Conservation (phyloP, 2,329 filamentous ascomycete species). For the Magnaporthiopsis poae region DNA sequence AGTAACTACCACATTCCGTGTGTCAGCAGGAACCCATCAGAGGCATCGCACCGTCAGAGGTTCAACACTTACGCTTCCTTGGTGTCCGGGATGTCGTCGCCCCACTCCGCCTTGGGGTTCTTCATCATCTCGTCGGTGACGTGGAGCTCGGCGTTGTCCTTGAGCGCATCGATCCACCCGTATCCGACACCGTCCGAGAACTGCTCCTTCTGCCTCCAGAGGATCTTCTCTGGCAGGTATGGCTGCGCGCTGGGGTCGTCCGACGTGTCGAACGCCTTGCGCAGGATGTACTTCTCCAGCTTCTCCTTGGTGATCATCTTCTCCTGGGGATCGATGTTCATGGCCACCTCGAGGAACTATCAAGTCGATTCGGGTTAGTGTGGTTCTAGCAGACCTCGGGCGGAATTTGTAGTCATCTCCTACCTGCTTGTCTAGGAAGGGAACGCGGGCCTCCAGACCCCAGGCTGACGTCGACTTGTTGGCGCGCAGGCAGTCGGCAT, state of each 20-base stretch:
- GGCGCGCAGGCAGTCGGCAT: constrained; percentile 90
- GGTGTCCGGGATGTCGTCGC: constrained; percentile 78
- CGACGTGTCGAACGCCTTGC: constrained; percentile 91
- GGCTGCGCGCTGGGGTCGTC: constrained; percentile 72
- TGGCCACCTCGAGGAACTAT: constrained; percentile 77
- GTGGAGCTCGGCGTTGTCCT: constrained; percentile 81
- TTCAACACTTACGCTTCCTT: constrained; percentile 71
- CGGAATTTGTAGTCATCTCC: constrained; percentile 15
- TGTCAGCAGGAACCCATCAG: neutral
- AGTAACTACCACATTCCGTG: constrained; percentile 50
- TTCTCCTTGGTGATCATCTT: constrained; percentile 88
- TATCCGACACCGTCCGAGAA: constrained; percentile 98
- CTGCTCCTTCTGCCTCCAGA: constrained; percentile 99
- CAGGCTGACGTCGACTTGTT: constrained; percentile 99
- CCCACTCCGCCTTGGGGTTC: constrained; percentile 96
- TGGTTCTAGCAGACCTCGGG: neutral
- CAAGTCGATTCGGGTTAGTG: constrained; percentile 24
- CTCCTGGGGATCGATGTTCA: constrained; percentile 88
- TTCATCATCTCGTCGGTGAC: constrained; percentile 97
- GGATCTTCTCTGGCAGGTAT: constrained; percentile 90
- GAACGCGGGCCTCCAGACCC: constrained; percentile 94
- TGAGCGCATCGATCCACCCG: constrained; percentile 95
- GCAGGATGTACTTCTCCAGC: constrained; percentile 96
- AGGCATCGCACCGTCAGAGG: neutral
- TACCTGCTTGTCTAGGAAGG: constrained; percentile 88